phyloP scores from a whole-genome alignment of 2,329 filamentous ascomycete genomes.

The Chrysoporthe deuterocubensis region DNA sequence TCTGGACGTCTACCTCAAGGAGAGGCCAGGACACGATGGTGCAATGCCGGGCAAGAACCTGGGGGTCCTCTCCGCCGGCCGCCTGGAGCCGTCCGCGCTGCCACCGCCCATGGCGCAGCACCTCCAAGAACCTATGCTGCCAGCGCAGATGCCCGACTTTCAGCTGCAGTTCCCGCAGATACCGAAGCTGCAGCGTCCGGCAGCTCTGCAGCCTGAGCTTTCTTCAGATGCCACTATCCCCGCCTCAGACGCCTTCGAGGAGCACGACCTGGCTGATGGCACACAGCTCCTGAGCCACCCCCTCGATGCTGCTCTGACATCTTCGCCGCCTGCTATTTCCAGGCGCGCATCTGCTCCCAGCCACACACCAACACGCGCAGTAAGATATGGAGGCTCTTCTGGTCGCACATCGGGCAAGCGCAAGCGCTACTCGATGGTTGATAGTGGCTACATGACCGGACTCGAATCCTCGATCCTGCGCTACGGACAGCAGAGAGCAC shows the following conservation, averaged over 20 bases:
- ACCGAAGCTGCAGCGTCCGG: constrained; percentile 47
- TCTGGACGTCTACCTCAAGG: constrained; percentile 74
- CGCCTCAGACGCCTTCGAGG: constrained; percentile 62
- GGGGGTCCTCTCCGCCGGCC: constrained; percentile 57
- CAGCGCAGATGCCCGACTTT: constrained; percentile 29
- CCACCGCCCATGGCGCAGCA: constrained; percentile 37
- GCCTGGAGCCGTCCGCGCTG: constrained; percentile 54
- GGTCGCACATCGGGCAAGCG: constrained; percentile 54
- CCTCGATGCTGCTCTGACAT: constrained; percentile 24
- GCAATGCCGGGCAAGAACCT: constrained; percentile 53
- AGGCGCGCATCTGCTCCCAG: constrained; percentile 51
- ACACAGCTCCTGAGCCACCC: constrained; percentile 2
- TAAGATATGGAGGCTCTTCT: constrained; percentile 50
- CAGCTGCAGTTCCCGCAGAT: constrained; percentile 44
- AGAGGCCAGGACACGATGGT: constrained; percentile 59
- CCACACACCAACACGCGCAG: constrained; percentile 74
- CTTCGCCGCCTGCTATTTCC: constrained; percentile 77
- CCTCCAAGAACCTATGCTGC: constrained; percentile 27
- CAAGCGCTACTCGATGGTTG: constrained; percentile 78
- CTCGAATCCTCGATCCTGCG: constrained; percentile 78
- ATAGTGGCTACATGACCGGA: constrained; percentile 97
- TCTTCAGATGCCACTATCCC: constrained; percentile 81
- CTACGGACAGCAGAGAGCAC: constrained; percentile 61
- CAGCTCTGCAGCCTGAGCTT: constrained; percentile 52
- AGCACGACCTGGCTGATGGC: constrained; percentile 35